phyloP scores from a whole-genome alignment of 2,329 filamentous ascomycete species.

The Pleoardoris graminearum region DNA sequence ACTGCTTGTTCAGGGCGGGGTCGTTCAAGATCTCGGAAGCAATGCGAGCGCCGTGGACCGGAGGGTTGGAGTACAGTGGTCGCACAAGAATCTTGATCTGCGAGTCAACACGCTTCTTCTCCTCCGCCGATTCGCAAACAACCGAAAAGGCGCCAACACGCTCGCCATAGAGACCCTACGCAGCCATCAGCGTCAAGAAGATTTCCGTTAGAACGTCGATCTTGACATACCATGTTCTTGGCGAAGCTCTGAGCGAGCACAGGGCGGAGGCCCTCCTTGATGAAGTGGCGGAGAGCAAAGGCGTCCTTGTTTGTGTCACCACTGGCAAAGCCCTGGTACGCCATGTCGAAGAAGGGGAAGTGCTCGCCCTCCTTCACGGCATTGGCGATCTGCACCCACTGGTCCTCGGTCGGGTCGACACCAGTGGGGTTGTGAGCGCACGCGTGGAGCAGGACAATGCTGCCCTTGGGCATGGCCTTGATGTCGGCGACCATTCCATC shows the following conservation, averaged over 20 bases:
- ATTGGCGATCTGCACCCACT: conserved; percentile 89
- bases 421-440: conserved; percentile 98
- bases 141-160: conserved; percentile 96
- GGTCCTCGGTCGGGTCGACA: conserved; percentile 86
- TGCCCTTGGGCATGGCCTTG: conserved; percentile 82
- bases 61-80: conserved; percentile 97
- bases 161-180: conserved; percentile 92
- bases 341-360: conserved; percentile 99
- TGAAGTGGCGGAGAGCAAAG: conserved; percentile 90
- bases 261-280: conserved; percentile 87
- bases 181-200: neutral
- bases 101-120: conserved; percentile 94
- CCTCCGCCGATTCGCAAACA: conserved; percentile 79
- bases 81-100: conserved; percentile 98
- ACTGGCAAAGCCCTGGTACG: conserved; percentile 96
- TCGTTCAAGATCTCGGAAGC: conserved; percentile 91
- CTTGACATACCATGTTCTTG: conserved; percentile 86
- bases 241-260: conserved; percentile 92
- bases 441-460: conserved; percentile 91
- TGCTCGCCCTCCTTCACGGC: conserved; percentile 84
- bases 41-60: conserved; percentile 93
- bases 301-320: conserved; percentile 91
- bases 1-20: conserved; percentile 82
- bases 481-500: conserved; percentile 90
- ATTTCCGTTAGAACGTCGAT: neutral